phyloP scores from a whole-genome alignment of 116 monocot genomes.

The Zostera marina region DNA sequence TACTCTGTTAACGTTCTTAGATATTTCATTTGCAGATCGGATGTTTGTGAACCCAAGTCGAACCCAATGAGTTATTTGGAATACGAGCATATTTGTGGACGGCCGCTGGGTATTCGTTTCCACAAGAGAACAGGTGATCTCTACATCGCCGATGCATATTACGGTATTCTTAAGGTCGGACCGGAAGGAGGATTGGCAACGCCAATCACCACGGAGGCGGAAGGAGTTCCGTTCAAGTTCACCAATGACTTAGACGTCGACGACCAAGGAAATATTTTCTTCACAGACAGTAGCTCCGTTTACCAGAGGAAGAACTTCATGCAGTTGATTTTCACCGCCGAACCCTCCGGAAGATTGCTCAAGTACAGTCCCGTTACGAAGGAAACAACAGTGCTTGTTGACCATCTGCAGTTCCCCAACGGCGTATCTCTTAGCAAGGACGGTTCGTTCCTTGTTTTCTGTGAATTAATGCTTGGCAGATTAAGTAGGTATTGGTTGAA shows the following conservation, averaged over 20 bases:
- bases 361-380: slow-evolving; percentile 56
- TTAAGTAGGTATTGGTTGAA: slow-evolving; percentile 72
- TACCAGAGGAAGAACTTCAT: slow-evolving; percentile 75
- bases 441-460: slow-evolving; percentile 58
- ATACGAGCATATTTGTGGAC: slow-evolving; percentile 53
- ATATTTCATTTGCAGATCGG: slow-evolving; percentile 21
- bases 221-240: slow-evolving; percentile 67
- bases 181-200: slow-evolving; percentile 78
- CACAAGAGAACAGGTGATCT: slow-evolving; percentile 70
- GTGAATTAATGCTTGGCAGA: slow-evolving; percentile 53
- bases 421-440: slow-evolving; percentile 91
- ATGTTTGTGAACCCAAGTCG: slow-evolving; percentile 52
- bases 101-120: slow-evolving; percentile 53
- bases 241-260: slow-evolving; percentile 92
- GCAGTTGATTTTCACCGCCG: slow-evolving; percentile 55
- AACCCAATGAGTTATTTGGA: slow-evolving; percentile 36
- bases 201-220: slow-evolving; percentile 48
- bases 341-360: slow-evolving; percentile 79
- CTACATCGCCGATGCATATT: slow-evolving; percentile 94
- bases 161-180: slow-evolving; percentile 80
- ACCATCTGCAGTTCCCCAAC: slow-evolving; percentile 69
- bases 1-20: background rate
- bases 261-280: slow-evolving; percentile 64
- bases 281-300: slow-evolving; percentile 54
- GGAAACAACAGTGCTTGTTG: slow-evolving; percentile 55